These are phyloP conservation scores for Chlorella sp. DNA, from an alignment of 139 green algal species.

Conservation along the genomic window DNA sequence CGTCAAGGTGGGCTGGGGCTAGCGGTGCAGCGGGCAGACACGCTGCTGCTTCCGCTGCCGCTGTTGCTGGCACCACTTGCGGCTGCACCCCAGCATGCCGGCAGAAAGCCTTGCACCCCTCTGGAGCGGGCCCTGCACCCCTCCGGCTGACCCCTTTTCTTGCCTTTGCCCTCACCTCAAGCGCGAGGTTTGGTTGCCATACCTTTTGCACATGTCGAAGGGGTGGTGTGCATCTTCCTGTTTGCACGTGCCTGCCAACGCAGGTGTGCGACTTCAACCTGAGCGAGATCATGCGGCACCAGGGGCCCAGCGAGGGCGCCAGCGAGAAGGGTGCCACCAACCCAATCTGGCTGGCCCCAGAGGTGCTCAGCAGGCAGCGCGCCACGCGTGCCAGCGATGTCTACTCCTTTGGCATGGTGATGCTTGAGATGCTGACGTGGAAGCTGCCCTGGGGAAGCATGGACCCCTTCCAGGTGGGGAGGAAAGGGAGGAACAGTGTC, in stretches of 20 bases:
- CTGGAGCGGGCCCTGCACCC: no score
- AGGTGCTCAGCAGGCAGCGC: neutral
- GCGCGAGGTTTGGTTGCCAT: no score
- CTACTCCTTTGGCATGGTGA: neutral
- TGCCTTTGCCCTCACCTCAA: no score
- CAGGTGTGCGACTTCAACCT: slow-evolving; percentile 19
- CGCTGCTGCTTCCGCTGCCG: no score
- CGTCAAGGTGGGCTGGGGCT: neutral
- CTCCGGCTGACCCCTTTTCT: no score
- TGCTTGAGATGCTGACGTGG: neutral
- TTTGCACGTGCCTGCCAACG: no score
- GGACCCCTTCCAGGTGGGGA: neutral
- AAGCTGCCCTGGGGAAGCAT: neutral
- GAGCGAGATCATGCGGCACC: neutral
- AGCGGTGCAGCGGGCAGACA: no score
- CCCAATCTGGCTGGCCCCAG: neutral
- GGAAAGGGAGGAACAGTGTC: neutral
- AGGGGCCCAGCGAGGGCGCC: neutral
- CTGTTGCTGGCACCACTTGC: neutral
- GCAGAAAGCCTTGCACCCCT: no score
- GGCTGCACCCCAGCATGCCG: no score
- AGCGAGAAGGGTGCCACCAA: neutral
- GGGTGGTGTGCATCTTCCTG: no score
- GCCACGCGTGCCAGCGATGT: neutral
- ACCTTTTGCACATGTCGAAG: no score